Conservation (phyloP, 345 rosid species). For the Murraya paniculata region DNA sequence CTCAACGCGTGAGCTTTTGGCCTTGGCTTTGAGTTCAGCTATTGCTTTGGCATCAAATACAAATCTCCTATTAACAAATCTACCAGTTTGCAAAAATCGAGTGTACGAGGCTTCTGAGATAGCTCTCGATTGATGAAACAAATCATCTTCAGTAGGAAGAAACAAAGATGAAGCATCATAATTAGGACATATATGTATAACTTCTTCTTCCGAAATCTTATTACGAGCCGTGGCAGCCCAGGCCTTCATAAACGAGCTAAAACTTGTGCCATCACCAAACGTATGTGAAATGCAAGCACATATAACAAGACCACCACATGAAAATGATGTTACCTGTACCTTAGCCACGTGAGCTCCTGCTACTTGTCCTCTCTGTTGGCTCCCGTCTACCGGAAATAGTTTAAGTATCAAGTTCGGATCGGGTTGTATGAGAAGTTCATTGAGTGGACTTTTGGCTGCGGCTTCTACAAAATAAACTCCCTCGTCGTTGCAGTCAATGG, state of each 20-base stretch:
- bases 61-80: constrained; percentile 32
- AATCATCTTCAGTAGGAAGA: constrained; percentile 5
- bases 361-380: not conserved
- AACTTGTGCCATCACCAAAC: not conserved
- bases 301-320: not conserved
- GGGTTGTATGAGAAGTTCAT: constrained; percentile 11
- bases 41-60: constrained; percentile 37
- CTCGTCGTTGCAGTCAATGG: constrained; percentile 27
- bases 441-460: constrained; percentile 7
- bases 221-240: not conserved
- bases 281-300: not conserved
- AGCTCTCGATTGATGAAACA: not conserved
- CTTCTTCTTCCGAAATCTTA: not conserved
- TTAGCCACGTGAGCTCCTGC: not conserved
- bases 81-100: not conserved
- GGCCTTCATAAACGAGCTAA: not conserved
- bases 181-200: constrained; percentile 2
- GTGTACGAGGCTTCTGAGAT: not conserved
- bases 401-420: not conserved
- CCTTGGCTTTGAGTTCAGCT: constrained; percentile 31
- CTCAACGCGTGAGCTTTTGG: constrained; percentile 25
- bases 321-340: not conserved
- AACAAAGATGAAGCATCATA: constrained; percentile 34
- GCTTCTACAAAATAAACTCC: constrained; percentile 21
- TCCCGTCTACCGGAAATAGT: constrained; percentile 9